phyloP scores from a whole-genome alignment of 2,329 filamentous ascomycete genomes.

The Alternaria burnsii region DNA sequence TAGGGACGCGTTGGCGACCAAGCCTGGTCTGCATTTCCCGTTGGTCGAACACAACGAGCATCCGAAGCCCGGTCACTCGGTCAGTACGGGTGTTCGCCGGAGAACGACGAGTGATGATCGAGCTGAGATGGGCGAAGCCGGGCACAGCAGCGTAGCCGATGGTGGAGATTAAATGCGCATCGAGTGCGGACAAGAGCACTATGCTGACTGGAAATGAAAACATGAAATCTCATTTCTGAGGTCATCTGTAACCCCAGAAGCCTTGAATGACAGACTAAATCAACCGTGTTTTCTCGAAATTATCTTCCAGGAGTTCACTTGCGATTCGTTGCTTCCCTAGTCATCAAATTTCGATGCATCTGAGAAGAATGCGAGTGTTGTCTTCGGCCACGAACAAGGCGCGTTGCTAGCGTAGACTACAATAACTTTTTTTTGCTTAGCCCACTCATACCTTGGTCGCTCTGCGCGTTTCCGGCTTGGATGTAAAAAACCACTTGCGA shows the following conservation, averaged over 20 bases:
- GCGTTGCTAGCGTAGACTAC: not conserved
- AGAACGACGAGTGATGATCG: not conserved
- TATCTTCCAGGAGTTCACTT: not conserved
- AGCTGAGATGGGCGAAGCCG: not conserved
- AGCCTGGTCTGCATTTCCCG: constrained; percentile 33
- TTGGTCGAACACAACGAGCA: constrained; percentile 21
- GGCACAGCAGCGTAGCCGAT: not conserved
- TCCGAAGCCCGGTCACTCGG: constrained; percentile 15
- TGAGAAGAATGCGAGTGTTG: not conserved
- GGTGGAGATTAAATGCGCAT: not conserved
- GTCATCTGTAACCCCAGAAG: not conserved
- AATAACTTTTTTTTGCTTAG: not conserved
- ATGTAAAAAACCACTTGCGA: not conserved
- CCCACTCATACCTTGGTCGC: not conserved
- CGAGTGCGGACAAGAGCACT: not conserved
- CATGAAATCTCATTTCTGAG: not conserved
- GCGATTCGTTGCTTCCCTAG: not conserved
- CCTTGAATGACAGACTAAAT: not conserved
- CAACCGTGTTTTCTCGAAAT: not conserved
- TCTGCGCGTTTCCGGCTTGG: not conserved
- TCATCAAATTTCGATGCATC: not conserved
- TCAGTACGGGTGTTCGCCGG: not conserved
- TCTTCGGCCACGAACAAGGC: not conserved
- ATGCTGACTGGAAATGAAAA: not conserved
- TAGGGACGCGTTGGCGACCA: constrained; percentile 51